phyloP scores from a whole-genome alignment of 2,329 filamentous ascomycete genomes.

The Helminthosporium solani region DNA sequence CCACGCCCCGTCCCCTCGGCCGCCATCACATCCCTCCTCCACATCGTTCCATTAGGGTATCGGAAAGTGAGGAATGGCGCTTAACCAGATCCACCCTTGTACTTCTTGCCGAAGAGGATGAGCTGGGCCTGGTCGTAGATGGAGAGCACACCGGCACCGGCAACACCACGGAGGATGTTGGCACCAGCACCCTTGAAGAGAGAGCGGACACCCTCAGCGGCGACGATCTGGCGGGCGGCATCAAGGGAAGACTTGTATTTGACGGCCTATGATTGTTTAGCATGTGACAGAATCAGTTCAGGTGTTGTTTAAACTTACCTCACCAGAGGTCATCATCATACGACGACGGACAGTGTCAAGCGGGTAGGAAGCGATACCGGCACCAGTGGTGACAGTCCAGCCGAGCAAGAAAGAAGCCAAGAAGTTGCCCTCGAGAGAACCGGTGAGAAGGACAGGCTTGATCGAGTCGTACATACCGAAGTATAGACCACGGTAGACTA shows the following conservation, averaged over 20 bases:
- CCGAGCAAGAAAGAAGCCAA: conserved; percentile 98
- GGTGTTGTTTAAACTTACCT: conserved; percentile 53
- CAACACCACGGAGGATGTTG: conserved; percentile 99
- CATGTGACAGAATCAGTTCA: not conserved
- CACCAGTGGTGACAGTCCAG: conserved; percentile 99
- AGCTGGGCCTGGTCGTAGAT: conserved; percentile 99
- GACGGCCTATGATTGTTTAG: conserved; percentile 70
- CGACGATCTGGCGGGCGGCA: conserved; percentile 89
- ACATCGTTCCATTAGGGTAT: conserved; percentile 41
- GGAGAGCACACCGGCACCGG: conserved; percentile 99
- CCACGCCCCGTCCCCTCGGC: conserved; percentile 27
- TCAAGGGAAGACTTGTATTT: conserved; percentile 99
- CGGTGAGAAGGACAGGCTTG: conserved; percentile 96
- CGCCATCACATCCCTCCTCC: conserved; percentile 39
- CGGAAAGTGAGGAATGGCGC: conserved; percentile 34
- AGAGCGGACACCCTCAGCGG: conserved; percentile 96
- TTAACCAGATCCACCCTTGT: conserved; percentile 65
- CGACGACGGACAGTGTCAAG: conserved; percentile 99
- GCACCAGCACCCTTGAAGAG: conserved; percentile 99
- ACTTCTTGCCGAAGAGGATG: conserved; percentile 99
- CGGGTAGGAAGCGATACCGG: conserved; percentile 99
- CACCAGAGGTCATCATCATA: conserved; percentile 99
- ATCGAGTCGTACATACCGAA: conserved; percentile 99
- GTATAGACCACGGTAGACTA: conserved; percentile 99
- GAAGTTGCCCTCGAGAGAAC: conserved; percentile 95